phyloP scores from a whole-genome alignment of 2,329 filamentous ascomycete genomes.

The Lojkania enalia region DNA sequence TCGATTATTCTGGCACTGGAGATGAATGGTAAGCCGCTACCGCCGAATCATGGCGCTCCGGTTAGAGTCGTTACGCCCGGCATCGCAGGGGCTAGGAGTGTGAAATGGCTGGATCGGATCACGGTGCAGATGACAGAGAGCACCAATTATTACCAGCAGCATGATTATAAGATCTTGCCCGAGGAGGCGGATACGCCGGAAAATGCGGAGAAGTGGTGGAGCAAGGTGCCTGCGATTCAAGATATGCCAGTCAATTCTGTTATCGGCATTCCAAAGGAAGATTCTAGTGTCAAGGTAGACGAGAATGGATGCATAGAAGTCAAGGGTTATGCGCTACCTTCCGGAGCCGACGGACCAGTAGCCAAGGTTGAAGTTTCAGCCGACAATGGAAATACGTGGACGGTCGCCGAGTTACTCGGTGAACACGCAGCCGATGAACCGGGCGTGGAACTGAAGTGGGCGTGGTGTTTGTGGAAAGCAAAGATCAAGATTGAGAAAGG shows the following conservation, averaged over 20 bases:
- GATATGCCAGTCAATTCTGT: conserved; percentile 62
- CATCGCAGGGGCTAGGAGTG: conserved; percentile 57
- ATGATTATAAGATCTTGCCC: conserved; percentile 63
- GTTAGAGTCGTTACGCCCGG: conserved; percentile 58
- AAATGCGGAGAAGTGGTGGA: conserved; percentile 58
- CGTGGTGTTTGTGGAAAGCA: conserved; percentile 60
- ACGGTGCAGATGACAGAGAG: conserved; percentile 56
- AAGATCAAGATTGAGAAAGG: conserved; percentile 49
- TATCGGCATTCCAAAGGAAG: conserved; percentile 53
- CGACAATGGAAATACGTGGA: conserved; percentile 57
- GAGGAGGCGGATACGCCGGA: conserved; percentile 54
- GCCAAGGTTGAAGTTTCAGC: conserved; percentile 57
- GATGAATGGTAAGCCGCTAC: conserved; percentile 56
- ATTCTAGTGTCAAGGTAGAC: conserved; percentile 47
- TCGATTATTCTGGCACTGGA: conserved; percentile 36
- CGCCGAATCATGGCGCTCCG: conserved; percentile 56
- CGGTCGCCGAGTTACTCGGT: conserved; percentile 48
- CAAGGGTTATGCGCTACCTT: conserved; percentile 60
- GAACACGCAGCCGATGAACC: conserved; percentile 13
- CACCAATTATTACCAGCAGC: conserved; percentile 60
- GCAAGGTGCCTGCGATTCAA: conserved; percentile 53
- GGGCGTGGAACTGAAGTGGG: conserved; percentile 53
- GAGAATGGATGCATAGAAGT: conserved; percentile 52
- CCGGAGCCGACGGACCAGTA: conserved; percentile 57
- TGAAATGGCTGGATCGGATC: conserved; percentile 61